These are phyloP conservation scores for Lachnellula suecica DNA, from an alignment of 2,329 filamentous ascomycete species.

Conservation along the genomic window DNA sequence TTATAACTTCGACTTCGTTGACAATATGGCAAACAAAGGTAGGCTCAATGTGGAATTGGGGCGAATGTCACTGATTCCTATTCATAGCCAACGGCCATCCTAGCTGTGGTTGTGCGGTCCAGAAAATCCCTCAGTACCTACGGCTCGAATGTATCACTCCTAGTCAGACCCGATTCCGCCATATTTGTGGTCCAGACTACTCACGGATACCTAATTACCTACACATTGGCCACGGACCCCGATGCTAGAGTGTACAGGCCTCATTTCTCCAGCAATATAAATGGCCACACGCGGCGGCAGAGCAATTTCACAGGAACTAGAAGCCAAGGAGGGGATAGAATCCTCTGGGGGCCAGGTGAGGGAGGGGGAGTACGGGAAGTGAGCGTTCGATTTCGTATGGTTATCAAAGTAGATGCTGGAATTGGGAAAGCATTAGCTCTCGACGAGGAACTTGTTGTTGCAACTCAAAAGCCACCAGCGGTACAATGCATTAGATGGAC, in stretches of 20 bases:
- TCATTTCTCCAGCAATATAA: constrained; percentile 68
- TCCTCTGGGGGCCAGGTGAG: constrained; percentile 76
- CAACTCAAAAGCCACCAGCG: constrained; percentile 88
- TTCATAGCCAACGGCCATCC: constrained; percentile 77
- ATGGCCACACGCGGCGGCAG: constrained; percentile 61
- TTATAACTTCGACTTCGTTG: constrained; percentile 80
- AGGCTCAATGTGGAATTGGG: constrained; percentile 29
- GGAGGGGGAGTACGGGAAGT: constrained; percentile 80
- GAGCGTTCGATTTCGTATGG: constrained; percentile 91
- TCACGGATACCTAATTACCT: constrained; percentile 87
- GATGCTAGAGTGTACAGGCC: constrained; percentile 83
- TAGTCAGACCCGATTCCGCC: constrained; percentile 86
- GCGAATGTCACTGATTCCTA: constrained; percentile 14
- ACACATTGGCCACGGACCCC: constrained; percentile 83
- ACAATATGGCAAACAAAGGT: constrained; percentile 98
- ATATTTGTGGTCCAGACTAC: constrained; percentile 90
- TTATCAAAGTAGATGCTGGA: constrained; percentile 95
- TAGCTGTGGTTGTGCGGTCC: constrained; percentile 84
- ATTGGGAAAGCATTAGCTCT: constrained; percentile 85
- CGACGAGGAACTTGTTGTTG: constrained; percentile 89
- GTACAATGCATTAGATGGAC: constrained; percentile 96
- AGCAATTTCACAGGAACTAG: constrained; percentile 57
- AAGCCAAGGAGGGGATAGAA: constrained; percentile 51
- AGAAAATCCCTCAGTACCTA: constrained; percentile 77
- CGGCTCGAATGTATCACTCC: constrained; percentile 78